These are phyloP conservation scores for Cytospora schulzeri DNA, from an alignment of 2,329 filamentous ascomycete species.

Conservation along the genomic window DNA sequence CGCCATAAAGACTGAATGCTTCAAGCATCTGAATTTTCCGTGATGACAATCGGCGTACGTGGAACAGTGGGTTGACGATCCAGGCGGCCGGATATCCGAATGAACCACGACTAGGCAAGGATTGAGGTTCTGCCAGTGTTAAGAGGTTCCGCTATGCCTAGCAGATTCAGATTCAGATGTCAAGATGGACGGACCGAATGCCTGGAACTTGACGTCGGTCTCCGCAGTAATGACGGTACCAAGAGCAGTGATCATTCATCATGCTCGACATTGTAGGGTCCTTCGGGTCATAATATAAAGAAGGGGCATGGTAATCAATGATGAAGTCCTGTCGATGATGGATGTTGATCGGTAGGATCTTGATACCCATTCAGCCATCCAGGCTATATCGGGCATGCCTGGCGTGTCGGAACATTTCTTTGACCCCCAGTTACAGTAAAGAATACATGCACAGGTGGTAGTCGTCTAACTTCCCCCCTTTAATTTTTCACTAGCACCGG, in stretches of 20 bases:
- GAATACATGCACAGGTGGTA: background rate
- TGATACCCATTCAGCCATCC: background rate
- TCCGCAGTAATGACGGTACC: slow-evolving; percentile 10
- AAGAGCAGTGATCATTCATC: background rate
- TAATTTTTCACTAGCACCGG: slow-evolving; percentile 16
- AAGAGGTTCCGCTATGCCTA: background rate
- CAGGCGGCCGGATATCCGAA: slow-evolving; percentile 14
- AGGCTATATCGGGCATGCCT: too few relatives aligned
- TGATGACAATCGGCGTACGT: background rate
- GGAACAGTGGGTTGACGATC: slow-evolving; percentile 5
- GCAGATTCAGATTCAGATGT: background rate
- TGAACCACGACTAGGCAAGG: slow-evolving; percentile 15
- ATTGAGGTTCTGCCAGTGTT: slow-evolving; percentile 4
- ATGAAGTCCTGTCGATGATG: background rate
- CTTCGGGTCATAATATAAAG: background rate
- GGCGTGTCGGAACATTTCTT: slow-evolving; percentile 1
- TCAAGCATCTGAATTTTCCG: background rate
- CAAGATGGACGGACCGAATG: slow-evolving; percentile 10
- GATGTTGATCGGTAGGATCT: slow-evolving; percentile 3
- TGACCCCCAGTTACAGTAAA: background rate
- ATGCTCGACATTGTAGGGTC: background rate
- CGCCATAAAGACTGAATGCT: background rate
- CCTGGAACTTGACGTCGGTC: slow-evolving; percentile 1
- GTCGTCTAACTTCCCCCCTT: slow-evolving; percentile 13
- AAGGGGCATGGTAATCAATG: background rate